phyloP scores from a whole-genome alignment of 78 protist species.

The Dictyostelium firmibasis region DNA sequence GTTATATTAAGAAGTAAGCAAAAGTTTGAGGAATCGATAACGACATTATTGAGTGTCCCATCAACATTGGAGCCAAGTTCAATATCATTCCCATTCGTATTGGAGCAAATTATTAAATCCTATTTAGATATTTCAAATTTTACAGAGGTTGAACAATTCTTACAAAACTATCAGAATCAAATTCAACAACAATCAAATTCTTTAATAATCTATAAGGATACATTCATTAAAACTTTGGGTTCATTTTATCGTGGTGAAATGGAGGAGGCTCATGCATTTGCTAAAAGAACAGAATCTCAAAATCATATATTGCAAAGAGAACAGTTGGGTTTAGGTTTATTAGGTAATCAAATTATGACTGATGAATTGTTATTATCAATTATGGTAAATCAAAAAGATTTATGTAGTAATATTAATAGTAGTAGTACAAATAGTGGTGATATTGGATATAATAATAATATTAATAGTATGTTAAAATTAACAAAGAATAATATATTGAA shows the following conservation, averaged over 20 bases:
- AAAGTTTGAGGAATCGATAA: conserved; percentile 37
- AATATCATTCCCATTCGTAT: conserved; percentile 58
- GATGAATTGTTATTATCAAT: conserved; percentile 41
- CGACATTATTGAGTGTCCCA: neutral
- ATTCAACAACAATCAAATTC: conserved; percentile 8
- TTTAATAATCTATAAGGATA: neutral
- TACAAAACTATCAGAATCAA: neutral
- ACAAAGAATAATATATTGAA: neutral
- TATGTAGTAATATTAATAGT: neutral
- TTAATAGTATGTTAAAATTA: neutral
- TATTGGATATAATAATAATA: neutral
- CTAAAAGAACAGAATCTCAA: neutral
- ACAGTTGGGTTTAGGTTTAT: conserved; percentile 17
- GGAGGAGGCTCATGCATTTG: neutral
- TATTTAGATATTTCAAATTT: conserved; percentile 53
- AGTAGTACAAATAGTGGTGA: neutral
- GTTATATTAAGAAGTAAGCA: conserved; percentile 11
- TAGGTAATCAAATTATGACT: conserved; percentile 31
- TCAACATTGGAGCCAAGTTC: neutral
- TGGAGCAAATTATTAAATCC: conserved; percentile 58
- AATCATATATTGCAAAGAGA: neutral
- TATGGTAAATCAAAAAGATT: conserved; percentile 29
- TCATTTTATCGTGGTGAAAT: conserved; percentile 41
- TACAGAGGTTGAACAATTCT: conserved; percentile 20
- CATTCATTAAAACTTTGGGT: conserved; percentile 7